Conservation (phyloP, 768 basidiomycete species). For the Rhizopogon salebrosus region DNA sequence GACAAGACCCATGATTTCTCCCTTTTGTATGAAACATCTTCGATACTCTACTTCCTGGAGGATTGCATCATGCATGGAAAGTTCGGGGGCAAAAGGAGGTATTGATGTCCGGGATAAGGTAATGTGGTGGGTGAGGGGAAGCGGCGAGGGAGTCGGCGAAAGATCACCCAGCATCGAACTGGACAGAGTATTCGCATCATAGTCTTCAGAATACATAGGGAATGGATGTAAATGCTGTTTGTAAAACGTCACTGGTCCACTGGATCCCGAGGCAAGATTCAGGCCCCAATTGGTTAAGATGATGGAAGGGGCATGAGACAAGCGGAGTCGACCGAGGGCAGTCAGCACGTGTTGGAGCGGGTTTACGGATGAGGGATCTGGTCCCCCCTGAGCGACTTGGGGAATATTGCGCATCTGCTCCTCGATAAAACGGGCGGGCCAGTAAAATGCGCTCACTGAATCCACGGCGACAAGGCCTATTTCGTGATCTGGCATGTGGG, state of each 20-base stretch:
- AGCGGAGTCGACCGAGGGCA: slow-evolving; percentile 44
- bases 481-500: slow-evolving; percentile 43
- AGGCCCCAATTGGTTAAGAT: slow-evolving; percentile 65
- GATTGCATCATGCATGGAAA: slow-evolving; percentile 13
- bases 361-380: slow-evolving; percentile 11
- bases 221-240: slow-evolving; percentile 50
- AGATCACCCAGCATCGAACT: slow-evolving; percentile 2
- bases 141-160: slow-evolving; percentile 5
- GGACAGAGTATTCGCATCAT: background rate
- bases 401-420: slow-evolving; percentile 43
- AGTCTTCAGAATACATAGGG: slow-evolving; percentile 24
- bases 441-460: slow-evolving; percentile 72
- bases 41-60: slow-evolving; percentile 14
- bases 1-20: slow-evolving; percentile 22
- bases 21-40: slow-evolving; percentile 12
- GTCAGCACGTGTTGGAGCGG: slow-evolving; percentile 43
- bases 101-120: slow-evolving; percentile 26
- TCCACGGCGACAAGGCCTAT: slow-evolving; percentile 70
- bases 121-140: slow-evolving; percentile 36
- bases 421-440: slow-evolving; percentile 63
- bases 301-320: slow-evolving; percentile 44
- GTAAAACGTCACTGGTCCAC: slow-evolving; percentile 27
- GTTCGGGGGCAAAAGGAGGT: slow-evolving; percentile 1
- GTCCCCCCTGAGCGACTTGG: slow-evolving; percentile 1
- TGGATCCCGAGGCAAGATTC: slow-evolving; percentile 17